A percentile compares a stretch with the other conserved stretches of the same genome.
These are phyloP conservation scores for Chaetomium cochliodes DNA, from an alignment of 495 filamentous ascomycete genomes.

Conservation along the genomic window DNA sequence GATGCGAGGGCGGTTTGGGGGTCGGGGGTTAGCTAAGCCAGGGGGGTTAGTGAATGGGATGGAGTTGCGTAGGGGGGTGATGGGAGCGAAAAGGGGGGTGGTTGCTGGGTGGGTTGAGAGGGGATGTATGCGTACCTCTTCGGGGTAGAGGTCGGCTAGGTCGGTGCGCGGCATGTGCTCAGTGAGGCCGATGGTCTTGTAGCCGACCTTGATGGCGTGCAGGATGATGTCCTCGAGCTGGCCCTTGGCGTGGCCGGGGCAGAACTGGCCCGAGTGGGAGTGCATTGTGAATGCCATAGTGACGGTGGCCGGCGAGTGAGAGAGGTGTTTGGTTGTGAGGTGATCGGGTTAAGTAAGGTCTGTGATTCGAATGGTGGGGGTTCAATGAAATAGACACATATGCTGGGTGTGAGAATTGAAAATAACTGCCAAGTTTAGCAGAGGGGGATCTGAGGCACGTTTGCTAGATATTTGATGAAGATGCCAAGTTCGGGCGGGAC, in stretches of 20 bases:
- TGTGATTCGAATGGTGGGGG: not conserved
- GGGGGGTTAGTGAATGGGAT: constrained; percentile 5
- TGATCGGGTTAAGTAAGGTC: not conserved
- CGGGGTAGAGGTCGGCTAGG: constrained; percentile 79
- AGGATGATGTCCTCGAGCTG: constrained; percentile 79
- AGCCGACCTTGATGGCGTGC: constrained; percentile 72
- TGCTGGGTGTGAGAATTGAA: no score
- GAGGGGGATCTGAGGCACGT: no score
- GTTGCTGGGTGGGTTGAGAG: not conserved
- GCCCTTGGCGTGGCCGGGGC: constrained; percentile 80
- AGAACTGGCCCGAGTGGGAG: constrained; percentile 97
- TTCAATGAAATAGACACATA: not conserved
- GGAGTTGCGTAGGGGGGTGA: constrained; percentile 15
- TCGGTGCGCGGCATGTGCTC: constrained; percentile 89
- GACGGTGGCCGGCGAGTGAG: not conserved
- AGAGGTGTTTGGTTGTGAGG: not conserved
- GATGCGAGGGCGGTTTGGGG: constrained; percentile 40
- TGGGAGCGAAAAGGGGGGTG: constrained; percentile 16
- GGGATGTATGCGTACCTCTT: constrained; percentile 62
- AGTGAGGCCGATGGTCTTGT: constrained; percentile 83
- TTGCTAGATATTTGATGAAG: no score
- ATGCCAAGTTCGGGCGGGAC: no score
- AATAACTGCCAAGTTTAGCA: no score
- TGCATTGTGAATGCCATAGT: constrained; percentile 97
- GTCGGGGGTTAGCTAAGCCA: constrained; percentile 35